Percentiles rank a stretch among this genome's conserved stretches.
Evolutionary conservation across 163 green algal species (phyloP).

Genomic region (Coccomyxa subellipsoidea): DNA sequence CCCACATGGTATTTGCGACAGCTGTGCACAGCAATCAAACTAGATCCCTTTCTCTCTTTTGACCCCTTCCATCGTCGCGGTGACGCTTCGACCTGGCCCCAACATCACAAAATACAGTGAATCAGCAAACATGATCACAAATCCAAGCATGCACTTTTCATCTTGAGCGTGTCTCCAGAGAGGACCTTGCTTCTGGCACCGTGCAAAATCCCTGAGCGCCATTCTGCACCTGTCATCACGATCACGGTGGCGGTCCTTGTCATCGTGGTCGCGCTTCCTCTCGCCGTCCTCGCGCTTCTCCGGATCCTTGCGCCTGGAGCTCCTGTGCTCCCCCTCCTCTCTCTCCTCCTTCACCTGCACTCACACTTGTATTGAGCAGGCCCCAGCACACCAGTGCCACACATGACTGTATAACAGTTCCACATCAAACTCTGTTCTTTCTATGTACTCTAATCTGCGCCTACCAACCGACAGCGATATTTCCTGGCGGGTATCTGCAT

Average conservation of each 20-base stretch:
- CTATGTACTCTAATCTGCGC: no score
- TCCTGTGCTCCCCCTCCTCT: neutral
- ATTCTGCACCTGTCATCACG: neutral
- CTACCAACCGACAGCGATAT: no score
- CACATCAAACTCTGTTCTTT: neutral
- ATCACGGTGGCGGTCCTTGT: slow-evolving; percentile 5
- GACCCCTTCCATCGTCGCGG: neutral
- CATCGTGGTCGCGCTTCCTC: slow-evolving; percentile 20
- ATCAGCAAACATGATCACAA: neutral
- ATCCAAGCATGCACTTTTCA: neutral
- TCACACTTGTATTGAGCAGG: neutral
- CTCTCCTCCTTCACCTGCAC: neutral
- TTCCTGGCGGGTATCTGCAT: neutral
- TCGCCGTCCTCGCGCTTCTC: slow-evolving; percentile 3
- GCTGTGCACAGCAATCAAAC: no score
- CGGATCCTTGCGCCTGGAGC: slow-evolving; percentile 20
- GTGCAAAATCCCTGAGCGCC: neutral
- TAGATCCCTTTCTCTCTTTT: neutral
- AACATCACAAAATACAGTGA: neutral
- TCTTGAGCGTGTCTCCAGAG: neutral
- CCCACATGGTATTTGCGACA: no score
- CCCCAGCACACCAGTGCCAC: neutral
- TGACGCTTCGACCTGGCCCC: neutral
- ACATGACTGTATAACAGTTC: neutral
- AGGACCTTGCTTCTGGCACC: neutral